Conservation (phyloP, 129 eudicot species). For the Ambrosia trifida region DNA sequence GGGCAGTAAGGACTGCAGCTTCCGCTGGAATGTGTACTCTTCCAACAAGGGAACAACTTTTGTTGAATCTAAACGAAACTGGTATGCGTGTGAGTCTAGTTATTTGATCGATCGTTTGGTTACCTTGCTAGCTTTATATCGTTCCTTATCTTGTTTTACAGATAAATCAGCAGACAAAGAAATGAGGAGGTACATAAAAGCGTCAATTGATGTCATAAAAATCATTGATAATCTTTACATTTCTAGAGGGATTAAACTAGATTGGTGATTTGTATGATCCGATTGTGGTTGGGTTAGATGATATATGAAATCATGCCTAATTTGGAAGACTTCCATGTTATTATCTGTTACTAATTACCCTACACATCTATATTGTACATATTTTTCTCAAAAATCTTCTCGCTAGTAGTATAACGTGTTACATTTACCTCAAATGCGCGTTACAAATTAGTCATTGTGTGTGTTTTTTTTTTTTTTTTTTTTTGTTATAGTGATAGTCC, state of each 20-base stretch:
- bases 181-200: conserved; percentile 79
- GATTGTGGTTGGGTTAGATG: conserved; percentile 9
- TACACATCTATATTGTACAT: conserved; percentile 1
- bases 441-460: too few species aligned
- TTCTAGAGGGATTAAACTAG: conserved; percentile 63
- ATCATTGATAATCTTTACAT: conserved; percentile 71
- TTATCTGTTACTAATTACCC: not conserved
- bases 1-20: conserved; percentile 97
- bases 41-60: conserved; percentile 87
- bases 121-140: not conserved
- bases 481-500: too few species aligned
- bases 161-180: conserved; percentile 83
- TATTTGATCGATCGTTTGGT: not conserved
- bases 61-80: conserved; percentile 73
- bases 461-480: too few species aligned
- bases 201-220: conserved; percentile 65
- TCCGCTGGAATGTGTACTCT: conserved; percentile 96
- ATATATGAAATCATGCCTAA: not conserved
- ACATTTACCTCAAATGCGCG: too few species aligned
- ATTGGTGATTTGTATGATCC: conserved; percentile 63
- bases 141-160: conserved; percentile 14
- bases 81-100: conserved; percentile 35
- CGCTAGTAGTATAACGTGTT: too few species aligned
- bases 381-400: not conserved
- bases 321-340: not conserved